Conservation (phyloP, 257 asterid species). For the Capsicum baccatum region DNA sequence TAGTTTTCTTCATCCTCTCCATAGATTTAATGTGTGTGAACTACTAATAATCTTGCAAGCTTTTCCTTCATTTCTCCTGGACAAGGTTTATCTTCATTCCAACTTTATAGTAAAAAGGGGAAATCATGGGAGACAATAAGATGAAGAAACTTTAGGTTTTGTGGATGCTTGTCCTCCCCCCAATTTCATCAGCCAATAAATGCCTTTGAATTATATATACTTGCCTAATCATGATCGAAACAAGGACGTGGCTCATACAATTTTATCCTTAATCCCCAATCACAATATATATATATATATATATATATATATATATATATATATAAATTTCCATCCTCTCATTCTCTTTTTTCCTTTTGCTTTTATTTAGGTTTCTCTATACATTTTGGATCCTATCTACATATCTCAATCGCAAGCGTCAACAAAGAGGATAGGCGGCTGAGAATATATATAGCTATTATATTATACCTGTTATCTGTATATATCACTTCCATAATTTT, state of each 20-base stretch:
- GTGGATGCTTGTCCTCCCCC: background rate
- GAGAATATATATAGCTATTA: background rate
- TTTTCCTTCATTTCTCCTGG: background rate
- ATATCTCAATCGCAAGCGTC: background rate
- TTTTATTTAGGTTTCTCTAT: background rate
- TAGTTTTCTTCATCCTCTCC: no score
- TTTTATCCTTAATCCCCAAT: background rate
- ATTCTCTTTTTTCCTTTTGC: background rate
- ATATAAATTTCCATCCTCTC: slow-evolving; percentile 7
- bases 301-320: no score
- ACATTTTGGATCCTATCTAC: background rate
- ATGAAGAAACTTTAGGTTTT: background rate
- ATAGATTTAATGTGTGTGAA: no score
- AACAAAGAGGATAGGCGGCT: background rate
- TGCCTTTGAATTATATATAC: background rate
- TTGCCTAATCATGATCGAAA: background rate
- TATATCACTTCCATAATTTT: background rate
- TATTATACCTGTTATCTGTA: background rate
- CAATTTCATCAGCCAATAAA: background rate
- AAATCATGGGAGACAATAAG: background rate
- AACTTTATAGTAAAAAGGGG: background rate
- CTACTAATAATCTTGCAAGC: background rate
- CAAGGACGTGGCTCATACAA: background rate
- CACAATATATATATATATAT: background rate
- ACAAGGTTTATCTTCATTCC: slow-evolving; percentile 11